Base-by-base conservation (phyloP, 805 yeast genomes). In the Yamadazyma laniorum region DNA sequence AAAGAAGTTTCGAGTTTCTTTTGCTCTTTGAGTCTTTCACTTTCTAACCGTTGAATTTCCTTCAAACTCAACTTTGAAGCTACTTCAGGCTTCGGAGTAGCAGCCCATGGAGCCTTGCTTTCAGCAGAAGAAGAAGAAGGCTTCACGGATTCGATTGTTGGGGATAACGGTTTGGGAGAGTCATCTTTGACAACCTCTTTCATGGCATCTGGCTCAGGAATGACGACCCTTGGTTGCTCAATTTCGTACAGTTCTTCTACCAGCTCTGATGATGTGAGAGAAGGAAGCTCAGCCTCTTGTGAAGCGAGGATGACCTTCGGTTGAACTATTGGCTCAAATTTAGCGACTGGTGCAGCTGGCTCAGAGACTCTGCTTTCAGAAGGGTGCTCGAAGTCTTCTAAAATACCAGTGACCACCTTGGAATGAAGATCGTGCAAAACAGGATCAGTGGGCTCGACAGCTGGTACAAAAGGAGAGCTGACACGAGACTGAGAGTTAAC, bases 91-190 rank as follows among this genome's bases (percentile, higher is more conserved):
- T 22, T 32, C 17, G 29, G 22, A n/a, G 29, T 15, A 14, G 30
- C 26, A n/a, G 81, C 81, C 82, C 82, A 77, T 30, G 82, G 82
- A 4, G 82, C 82, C 21, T 67, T 53, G 6, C 11, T 23, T 44
- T 50, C 29, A 13, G 27, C 29, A 6, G 43, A 23, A 13, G 52
- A 45, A 23, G 41, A 30, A 23, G 54, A 40, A 2, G 55, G 54
- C 32, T 45, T 48, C 29, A 45, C 35, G 8, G 33, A 33, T 19
- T 47, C 51, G n/a, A 34, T 35, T n/a, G 29, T 36, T 9, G 45
- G 43, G 16, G 36, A 19, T 36, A 28, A 15, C 32, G n/a, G 12
- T 12, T 35, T 31, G 3, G 22, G 17, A n/a, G 34, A 13, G 30
- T 23, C 35, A 15, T 37, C 32, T 5, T 31, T 17, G 6, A 14